A percentile compares a stretch with the other conserved stretches of the same genome.
Conservation (phyloP, 176 grass and related monocot species). For the Carex myosuroides region DNA sequence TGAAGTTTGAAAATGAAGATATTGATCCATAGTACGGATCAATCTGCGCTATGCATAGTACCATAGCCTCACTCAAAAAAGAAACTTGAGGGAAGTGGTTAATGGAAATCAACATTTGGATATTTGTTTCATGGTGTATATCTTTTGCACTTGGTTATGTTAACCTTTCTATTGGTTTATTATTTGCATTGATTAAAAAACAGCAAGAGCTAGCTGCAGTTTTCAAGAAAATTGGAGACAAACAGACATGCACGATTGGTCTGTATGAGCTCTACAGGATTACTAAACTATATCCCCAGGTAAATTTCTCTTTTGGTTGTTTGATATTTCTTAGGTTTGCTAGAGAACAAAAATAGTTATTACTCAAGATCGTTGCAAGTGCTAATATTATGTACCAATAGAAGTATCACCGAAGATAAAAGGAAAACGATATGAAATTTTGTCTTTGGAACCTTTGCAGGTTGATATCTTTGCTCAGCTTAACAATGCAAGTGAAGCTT, state of each 20-base stretch:
- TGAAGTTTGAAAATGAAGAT: too few relatives aligned
- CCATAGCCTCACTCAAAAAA: too few relatives aligned
- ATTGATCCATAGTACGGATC: too few relatives aligned
- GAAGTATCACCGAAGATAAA: not conserved
- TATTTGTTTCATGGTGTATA: not conserved
- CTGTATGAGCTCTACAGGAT: constrained; percentile 93
- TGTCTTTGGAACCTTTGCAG: constrained; percentile 29
- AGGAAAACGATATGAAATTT: not conserved
- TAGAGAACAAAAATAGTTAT: not conserved
- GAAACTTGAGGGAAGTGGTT: not conserved
- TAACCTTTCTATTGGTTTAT: not conserved
- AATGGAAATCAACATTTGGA: not conserved
- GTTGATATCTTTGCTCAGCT: constrained; percentile 99
- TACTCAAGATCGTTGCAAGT: not conserved
- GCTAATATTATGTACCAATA: not conserved
- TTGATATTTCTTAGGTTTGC: not conserved
- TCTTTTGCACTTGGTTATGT: not conserved
- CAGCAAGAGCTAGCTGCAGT: constrained; percentile 99
- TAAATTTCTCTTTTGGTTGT: constrained; percentile 8
- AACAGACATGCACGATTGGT: constrained; percentile 92
- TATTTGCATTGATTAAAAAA: constrained; percentile 17
- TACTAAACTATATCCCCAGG: constrained; percentile 98
- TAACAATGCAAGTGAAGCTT: constrained; percentile 98
- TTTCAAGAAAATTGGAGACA: constrained; percentile 99
- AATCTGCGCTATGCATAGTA: too few relatives aligned